Evolutionary conservation across 805 yeast species (phyloP).

Genomic region (Starmerella apis): DNA sequence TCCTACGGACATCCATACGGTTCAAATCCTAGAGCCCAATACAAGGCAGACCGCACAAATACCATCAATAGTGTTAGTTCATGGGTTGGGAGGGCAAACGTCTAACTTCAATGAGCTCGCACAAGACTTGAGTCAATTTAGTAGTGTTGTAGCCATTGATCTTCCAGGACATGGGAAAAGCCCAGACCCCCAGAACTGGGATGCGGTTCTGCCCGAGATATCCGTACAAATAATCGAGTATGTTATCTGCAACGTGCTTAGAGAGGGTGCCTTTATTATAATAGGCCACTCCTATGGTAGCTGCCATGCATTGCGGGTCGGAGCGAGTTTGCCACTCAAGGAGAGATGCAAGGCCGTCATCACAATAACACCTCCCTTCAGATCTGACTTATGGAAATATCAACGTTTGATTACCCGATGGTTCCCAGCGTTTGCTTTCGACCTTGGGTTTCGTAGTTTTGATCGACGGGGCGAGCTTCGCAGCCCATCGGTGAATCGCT

Average conservation of each 20-base stretch:
- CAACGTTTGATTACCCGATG: neutral
- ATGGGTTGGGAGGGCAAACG: constrained; percentile 85
- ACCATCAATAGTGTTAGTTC: constrained; percentile 60
- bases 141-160: constrained; percentile 61
- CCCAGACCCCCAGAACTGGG: constrained; percentile 23
- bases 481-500: constrained; percentile 51
- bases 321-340: constrained; percentile 10
- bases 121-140: constrained; percentile 49
- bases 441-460: constrained; percentile 40
- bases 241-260: constrained; percentile 17
- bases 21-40: constrained; percentile 31
- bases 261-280: constrained; percentile 25
- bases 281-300: constrained; percentile 74
- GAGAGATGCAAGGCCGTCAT: constrained; percentile 29
- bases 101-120: constrained; percentile 72
- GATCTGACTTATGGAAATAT: neutral
- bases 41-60: constrained; percentile 30
- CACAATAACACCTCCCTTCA: constrained; percentile 32
- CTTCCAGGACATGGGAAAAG: constrained; percentile 75
- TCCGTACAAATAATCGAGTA: constrained; percentile 13
- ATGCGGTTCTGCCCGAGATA: constrained; percentile 15
- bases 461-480: constrained; percentile 55
- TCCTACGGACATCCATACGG: constrained; percentile 27
- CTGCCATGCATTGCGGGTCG: constrained; percentile 34
- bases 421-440: constrained; percentile 35